Evolutionary conservation across 108 stramenopile genomes (phyloP), one percentile per base, ranked within the genome.

Genomic region (Cylindrotheca fusiformis): DNA sequence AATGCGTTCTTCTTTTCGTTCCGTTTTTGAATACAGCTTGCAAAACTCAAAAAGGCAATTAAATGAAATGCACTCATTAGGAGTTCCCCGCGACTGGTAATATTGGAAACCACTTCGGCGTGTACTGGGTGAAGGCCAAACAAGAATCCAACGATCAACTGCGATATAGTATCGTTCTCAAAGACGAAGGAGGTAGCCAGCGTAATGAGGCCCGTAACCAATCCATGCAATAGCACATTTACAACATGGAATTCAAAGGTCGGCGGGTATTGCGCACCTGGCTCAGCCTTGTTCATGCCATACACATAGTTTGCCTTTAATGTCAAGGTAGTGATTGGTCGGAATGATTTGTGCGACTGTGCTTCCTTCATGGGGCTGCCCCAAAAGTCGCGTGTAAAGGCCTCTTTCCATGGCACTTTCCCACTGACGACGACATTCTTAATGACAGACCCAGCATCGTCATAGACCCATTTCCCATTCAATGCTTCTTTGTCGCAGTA

Each of bases 121-220:
- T 82, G 81, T 0, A 82, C 81, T 1, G 81, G 81, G 68, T 82
- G 81, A 23, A 82, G 23, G 6, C 65, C 81, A 68, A 82, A 82
- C 8, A 77, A 31, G 23, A 71, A 56, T 1, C 81, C 81, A 0
- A 76, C 71, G 36, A 77, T 52, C 14, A 82, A 36, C 31, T 74
- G 76, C 29, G 64, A 55, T 4, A 74, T 29, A 12, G 64, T 20
- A 48, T 45, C 45, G 32, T 50, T 67, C 31, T 12, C 28, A 22
- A 74, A 69, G 12, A 77, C 52, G 24, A 52, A 69, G 8, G 51
- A 58, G 10, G 75, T 55, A 1, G 75, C 55, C 57, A 68, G 63
- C 0, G 81, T 82, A 23, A 82, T 69, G 23, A 82, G 51, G 0
- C 57, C 76, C 24, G 81, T 74, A 2, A 77, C 76, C 21, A 77